Evolutionary conservation across 805 yeast species (phyloP), one percentile per base, ranked within the genome.

Genomic region (Ascoidea rubescens): DNA sequence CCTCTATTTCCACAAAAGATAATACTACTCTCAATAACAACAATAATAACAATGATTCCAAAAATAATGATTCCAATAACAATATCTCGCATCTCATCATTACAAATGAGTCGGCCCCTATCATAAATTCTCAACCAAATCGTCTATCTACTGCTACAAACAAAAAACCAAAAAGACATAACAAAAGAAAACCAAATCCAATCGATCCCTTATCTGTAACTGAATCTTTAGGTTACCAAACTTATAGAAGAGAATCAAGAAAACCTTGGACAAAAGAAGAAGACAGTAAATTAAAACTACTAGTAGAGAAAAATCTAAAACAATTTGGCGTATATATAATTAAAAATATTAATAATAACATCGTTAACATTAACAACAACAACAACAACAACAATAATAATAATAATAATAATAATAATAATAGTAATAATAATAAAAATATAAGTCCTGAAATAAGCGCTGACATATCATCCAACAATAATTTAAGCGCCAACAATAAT

Each of bases 191-290:
- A 50, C 52, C 55, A 2, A 51, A 58, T 5, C 64, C 68, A 47
- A 64, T 72, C 48, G 69, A 72, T 54, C 70, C 73, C 1, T 55
- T 72, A 50, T 73, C 68, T 47, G 73, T 84, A 37, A 82, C 91
- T 4, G 84, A 83, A 60, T 77, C 85, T 1, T 65, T 85, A 6
- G 93, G 93, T 5, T 82, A 80, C 61, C 84, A 82, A 58, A 85
- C 89, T 1, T 82, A 80, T 60, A 67, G 91, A 45, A 71, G 82
- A 51, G 78, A 70, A 30, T 69, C 78, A 4, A 68, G 91, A 52
- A 75, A 78, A 52, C 76, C 85, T 10, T 89, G 96, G 96, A 71
- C 82, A 4, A 73, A 77, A 50, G 82, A 79, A 42, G 96, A 90
- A 57, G 97, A 89, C 65, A 70, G 69, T 33, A 60, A 69, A 37